A percentile compares a stretch with the other conserved stretches of the same genome.
phyloP scores from a whole-genome alignment of 2,329 filamentous ascomycete species.

The Cercospora janseana region DNA sequence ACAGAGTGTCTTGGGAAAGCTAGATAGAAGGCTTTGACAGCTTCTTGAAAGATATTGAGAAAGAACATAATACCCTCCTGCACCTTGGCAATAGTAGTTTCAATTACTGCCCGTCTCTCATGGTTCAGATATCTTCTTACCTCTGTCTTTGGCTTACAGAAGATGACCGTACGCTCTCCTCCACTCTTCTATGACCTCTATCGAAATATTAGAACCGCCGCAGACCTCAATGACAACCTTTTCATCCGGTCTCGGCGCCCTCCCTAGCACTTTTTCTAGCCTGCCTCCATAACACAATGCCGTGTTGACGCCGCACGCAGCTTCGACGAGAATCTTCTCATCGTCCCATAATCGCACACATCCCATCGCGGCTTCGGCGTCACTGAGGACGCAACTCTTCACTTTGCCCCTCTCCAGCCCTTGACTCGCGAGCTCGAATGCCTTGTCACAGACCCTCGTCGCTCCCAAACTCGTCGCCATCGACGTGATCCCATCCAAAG shows the following conservation, averaged over 20 bases:
- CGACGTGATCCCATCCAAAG: constrained; percentile 69
- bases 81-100: neutral
- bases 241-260: constrained; percentile 49
- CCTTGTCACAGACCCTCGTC: constrained; percentile 64
- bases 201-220: constrained; percentile 58
- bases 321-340: constrained; percentile 75
- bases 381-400: constrained; percentile 63
- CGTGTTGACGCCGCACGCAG: constrained; percentile 78
- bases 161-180: constrained; percentile 37
- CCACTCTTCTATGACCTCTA: constrained; percentile 52
- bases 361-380: constrained; percentile 76
- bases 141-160: neutral
- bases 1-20: too few species aligned
- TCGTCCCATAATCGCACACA: constrained; percentile 78
- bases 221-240: constrained; percentile 82
- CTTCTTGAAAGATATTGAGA: too few species aligned
- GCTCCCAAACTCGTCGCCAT: constrained; percentile 73
- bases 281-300: constrained; percentile 65
- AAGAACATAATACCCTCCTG: too few species aligned
- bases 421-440: constrained; percentile 62
- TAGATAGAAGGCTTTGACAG: too few species aligned
- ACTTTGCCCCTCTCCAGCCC: constrained; percentile 46
- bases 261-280: constrained; percentile 58
- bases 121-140: neutral
- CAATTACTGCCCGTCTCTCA: neutral